Evolutionary conservation across 495 filamentous ascomycete genomes (phyloP).

Genomic region (Lindgomyces ingoldianus): DNA sequence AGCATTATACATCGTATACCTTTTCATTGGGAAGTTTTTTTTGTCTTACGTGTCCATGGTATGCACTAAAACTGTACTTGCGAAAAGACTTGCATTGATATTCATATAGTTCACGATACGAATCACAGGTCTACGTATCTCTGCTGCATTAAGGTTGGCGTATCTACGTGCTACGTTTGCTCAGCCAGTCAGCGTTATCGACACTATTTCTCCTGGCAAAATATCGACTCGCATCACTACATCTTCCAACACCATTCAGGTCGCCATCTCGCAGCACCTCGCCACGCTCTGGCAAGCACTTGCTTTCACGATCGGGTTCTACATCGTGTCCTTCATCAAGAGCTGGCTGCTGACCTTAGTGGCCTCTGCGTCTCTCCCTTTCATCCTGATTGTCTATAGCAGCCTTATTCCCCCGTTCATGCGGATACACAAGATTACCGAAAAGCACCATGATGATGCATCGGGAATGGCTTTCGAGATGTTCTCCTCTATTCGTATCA

Average conservation of each 20-base stretch:
- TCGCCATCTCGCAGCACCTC: conserved; percentile 3
- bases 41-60: conserved; percentile 2
- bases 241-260: conserved; percentile 6
- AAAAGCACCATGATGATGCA: conserved; percentile 1
- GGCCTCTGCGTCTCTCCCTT: not conserved
- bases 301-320: not conserved
- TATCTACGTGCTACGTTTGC: conserved; percentile 3
- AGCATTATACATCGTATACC: conserved; percentile 1
- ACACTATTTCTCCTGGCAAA: conserved; percentile 6
- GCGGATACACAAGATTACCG: not conserved
- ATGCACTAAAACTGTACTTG: conserved; percentile 49
- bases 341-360: conserved; percentile 11
- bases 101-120: not conserved
- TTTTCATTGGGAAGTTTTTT: conserved; percentile 8
- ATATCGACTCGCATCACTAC: conserved; percentile 5
- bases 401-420: not conserved
- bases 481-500: not conserved
- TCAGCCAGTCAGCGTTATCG: conserved; percentile 1
- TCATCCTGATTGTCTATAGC: conserved; percentile 3
- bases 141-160: not conserved
- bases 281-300: not conserved
- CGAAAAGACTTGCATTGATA: not conserved
- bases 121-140: conserved; percentile 4
- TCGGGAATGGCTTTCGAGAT: not conserved
- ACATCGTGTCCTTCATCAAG: conserved; percentile 5